These are phyloP conservation scores for Eutrema heterophyllum DNA, from an alignment of 345 rosid genomes.

Conservation along the genomic window DNA sequence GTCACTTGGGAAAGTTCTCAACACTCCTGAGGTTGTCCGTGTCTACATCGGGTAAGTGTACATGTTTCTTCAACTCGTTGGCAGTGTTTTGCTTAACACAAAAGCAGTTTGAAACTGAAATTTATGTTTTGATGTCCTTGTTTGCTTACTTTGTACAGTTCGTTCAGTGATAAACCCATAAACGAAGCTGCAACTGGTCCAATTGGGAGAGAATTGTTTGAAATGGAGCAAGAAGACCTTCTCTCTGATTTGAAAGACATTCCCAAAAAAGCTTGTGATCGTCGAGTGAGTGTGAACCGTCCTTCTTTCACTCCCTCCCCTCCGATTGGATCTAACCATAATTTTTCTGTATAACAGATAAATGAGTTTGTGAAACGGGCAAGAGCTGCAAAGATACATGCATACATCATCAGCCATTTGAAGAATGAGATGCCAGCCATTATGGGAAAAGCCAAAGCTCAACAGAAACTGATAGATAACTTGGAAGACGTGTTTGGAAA, in stretches of 20 bases:
- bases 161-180: slow-evolving; percentile 91
- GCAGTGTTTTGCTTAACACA: neutral
- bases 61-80: neutral
- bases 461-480: slow-evolving; percentile 72
- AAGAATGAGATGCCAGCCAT: slow-evolving; percentile 90
- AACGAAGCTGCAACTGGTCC: slow-evolving; percentile 76
- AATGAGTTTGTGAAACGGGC: slow-evolving; percentile 97
- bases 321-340: neutral
- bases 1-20: slow-evolving; percentile 97
- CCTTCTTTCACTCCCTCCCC: neutral
- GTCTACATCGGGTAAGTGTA: slow-evolving; percentile 82
- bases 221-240: slow-evolving; percentile 94
- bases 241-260: slow-evolving; percentile 82
- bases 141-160: slow-evolving; percentile 42
- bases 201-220: slow-evolving; percentile 83
- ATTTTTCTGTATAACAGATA: slow-evolving; percentile 40
- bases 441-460: slow-evolving; percentile 91
- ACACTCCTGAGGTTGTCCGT: slow-evolving; percentile 90
- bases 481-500: slow-evolving; percentile 72
- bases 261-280: slow-evolving; percentile 98
- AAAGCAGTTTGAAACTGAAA: slow-evolving; percentile 1
- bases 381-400: slow-evolving; percentile 93
- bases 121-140: slow-evolving; percentile 2
- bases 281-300: slow-evolving; percentile 60
- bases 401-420: slow-evolving; percentile 81